phyloP scores from a whole-genome alignment of 805 yeast genomes.

The Wickerhamiella nectarea region DNA sequence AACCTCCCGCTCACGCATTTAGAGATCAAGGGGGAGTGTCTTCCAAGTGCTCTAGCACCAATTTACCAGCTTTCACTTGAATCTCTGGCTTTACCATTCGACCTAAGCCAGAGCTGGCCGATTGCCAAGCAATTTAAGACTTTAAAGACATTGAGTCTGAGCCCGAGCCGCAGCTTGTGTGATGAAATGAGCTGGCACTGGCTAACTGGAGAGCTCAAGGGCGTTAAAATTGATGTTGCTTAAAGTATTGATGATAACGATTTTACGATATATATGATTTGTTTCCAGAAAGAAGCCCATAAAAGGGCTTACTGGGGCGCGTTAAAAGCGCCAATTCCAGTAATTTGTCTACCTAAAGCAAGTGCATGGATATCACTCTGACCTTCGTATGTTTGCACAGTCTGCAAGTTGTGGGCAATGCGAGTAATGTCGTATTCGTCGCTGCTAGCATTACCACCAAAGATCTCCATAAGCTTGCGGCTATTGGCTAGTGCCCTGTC shows the following conservation, averaged over 20 bases:
- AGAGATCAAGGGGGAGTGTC: background rate
- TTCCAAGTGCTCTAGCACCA: background rate
- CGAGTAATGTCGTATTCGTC: conserved; percentile 34
- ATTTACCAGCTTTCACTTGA: background rate
- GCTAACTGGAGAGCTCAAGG: background rate
- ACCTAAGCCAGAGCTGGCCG: background rate
- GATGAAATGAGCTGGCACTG: background rate
- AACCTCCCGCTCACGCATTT: background rate
- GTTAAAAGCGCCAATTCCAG: conserved; percentile 28
- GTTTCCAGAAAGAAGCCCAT: no score
- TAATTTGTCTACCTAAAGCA: conserved; percentile 31
- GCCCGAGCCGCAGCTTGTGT: background rate
- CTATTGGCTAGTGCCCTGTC: conserved; percentile 30
- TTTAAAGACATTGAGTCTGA: background rate
- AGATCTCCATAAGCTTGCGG: conserved; percentile 30
- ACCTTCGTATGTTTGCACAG: conserved; percentile 35
- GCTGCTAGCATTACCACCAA: conserved; percentile 34
- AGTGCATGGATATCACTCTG: conserved; percentile 33
- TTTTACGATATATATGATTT: background rate
- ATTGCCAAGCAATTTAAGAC: background rate
- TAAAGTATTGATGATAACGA: background rate
- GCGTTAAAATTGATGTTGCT: background rate
- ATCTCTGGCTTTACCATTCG: background rate
- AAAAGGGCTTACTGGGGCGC: no score
- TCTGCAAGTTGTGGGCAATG: conserved; percentile 31